These are phyloP conservation scores for Cyberlindnera xylosilytica DNA, from an alignment of 805 yeast genomes.

Conservation along the genomic window DNA sequence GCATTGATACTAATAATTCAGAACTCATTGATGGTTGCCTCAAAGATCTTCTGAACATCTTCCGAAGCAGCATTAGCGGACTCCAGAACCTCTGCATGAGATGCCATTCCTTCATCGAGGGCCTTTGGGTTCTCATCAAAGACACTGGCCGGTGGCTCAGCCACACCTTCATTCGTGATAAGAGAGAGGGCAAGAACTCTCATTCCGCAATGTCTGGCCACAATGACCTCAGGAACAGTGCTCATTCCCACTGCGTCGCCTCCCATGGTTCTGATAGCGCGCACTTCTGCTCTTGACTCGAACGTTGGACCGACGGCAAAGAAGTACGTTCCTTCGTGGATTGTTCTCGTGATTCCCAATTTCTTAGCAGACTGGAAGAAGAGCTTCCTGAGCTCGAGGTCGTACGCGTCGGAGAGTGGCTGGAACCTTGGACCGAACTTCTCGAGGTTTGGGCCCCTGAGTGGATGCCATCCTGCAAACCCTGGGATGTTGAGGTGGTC, in stretches of 20 bases:
- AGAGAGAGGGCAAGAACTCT: constrained; percentile 80
- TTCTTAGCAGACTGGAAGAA: constrained; percentile 53
- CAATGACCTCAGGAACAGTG: constrained; percentile 93
- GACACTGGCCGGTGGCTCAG: constrained; percentile 65
- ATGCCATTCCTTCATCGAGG: constrained; percentile 74
- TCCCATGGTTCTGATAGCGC: constrained; percentile 66
- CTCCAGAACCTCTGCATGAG: constrained; percentile 87
- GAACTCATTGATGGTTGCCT: constrained; percentile 49
- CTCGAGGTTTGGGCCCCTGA: constrained; percentile 82
- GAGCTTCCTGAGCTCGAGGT: constrained; percentile 60
- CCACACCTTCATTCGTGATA: constrained; percentile 80
- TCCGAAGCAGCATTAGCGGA: constrained; percentile 75
- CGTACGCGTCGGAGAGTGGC: constrained; percentile 89
- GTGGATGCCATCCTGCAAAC: constrained; percentile 80
- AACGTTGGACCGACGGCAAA: constrained; percentile 93
- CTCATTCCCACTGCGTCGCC: constrained; percentile 98
- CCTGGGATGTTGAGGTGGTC: constrained; percentile 95
- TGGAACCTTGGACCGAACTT: constrained; percentile 82
- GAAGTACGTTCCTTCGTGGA: constrained; percentile 85
- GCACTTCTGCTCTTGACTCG: constrained; percentile 90
- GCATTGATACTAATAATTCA: background rate
- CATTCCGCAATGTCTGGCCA: constrained; percentile 86
- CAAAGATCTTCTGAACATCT: constrained; percentile 73
- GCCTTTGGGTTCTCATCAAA: constrained; percentile 50
- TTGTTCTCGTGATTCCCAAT: constrained; percentile 47